phyloP scores from a whole-genome alignment of 257 asterid genomes.

The Primulina eburnea region DNA sequence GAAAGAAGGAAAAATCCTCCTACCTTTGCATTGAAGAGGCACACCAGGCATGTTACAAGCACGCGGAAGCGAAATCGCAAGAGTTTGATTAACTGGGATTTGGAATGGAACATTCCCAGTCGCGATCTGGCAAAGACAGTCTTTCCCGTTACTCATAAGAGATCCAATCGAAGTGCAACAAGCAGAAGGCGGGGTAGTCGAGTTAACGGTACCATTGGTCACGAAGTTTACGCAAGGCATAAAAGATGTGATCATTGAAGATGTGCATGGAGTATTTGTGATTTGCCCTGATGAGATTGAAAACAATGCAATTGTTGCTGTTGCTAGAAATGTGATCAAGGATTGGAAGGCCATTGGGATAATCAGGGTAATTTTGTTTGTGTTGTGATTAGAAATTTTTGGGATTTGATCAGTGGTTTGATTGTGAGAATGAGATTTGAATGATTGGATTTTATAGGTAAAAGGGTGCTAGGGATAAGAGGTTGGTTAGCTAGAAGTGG shows the following conservation, averaged over 20 bases:
- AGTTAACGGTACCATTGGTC: background rate
- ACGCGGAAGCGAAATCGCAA: conserved; percentile 64
- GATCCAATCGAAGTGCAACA: conserved; percentile 69
- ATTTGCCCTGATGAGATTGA: background rate
- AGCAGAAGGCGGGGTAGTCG: conserved; percentile 39
- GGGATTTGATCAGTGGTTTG: background rate
- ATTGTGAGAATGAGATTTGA: background rate
- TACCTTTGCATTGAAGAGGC: conserved; percentile 72
- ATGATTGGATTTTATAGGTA: background rate
- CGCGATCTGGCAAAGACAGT: conserved; percentile 51
- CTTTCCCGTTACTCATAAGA: conserved; percentile 60
- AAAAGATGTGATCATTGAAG: background rate
- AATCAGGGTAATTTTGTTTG: background rate
- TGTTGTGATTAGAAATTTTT: background rate
- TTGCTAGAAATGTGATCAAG: background rate
- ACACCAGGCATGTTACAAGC: conserved; percentile 68
- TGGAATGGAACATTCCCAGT: conserved; percentile 48
- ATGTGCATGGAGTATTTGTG: background rate
- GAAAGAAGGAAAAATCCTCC: too few relatives aligned
- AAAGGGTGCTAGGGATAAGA: background rate
- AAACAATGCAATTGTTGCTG: background rate
- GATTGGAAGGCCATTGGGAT: background rate
- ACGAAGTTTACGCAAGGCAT: background rate
- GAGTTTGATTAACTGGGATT: conserved; percentile 49
- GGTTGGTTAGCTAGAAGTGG: conserved; percentile 23